phyloP scores from a whole-genome alignment of 1,139 yeast genomes.

The Scheffersomyces insectosa region DNA sequence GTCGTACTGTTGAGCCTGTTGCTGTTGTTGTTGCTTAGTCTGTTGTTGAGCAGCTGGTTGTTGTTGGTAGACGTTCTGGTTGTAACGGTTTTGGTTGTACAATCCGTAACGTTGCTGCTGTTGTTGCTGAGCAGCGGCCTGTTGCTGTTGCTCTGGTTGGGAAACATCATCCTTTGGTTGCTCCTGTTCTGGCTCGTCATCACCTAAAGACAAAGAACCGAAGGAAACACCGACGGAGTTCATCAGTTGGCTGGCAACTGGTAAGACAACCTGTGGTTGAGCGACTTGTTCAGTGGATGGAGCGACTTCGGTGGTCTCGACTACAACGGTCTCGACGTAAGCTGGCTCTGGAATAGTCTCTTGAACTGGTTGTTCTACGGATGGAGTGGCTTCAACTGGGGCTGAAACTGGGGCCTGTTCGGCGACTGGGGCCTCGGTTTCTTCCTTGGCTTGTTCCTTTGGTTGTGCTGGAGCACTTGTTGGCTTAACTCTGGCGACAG shows the following conservation, averaged over 20 bases:
- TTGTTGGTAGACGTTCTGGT: slow-evolving; percentile 22
- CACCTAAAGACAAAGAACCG: slow-evolving; percentile 60
- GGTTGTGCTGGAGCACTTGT: slow-evolving; percentile 12
- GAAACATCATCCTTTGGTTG: slow-evolving; percentile 14
- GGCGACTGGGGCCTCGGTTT: slow-evolving; percentile 4
- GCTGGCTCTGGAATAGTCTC: slow-evolving; percentile 15
- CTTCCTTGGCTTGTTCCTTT: slow-evolving; percentile 5
- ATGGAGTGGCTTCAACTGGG: slow-evolving; percentile 13
- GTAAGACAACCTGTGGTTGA: slow-evolving; percentile 67
- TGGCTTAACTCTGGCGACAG: slow-evolving; percentile 17
- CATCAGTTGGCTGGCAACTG: slow-evolving; percentile 48
- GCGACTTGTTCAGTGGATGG: slow-evolving; percentile 12
- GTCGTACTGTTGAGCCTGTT: slow-evolving; percentile 24
- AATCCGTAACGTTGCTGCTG: slow-evolving; percentile 14
- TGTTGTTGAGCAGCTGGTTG: slow-evolving; percentile 10
- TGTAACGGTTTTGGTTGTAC: slow-evolving; percentile 20
- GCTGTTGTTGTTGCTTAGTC: slow-evolving; percentile 25
- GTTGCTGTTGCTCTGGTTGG: slow-evolving; percentile 8
- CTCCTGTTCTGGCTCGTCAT: slow-evolving; percentile 33
- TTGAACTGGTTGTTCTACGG: slow-evolving; percentile 5
- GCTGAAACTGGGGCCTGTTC: slow-evolving; percentile 8
- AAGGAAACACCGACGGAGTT: slow-evolving; percentile 69
- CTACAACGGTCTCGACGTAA: slow-evolving; percentile 13
- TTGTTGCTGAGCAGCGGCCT: slow-evolving; percentile 11
- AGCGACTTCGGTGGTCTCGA: slow-evolving; percentile 9